Base-by-base conservation (phyloP, 2,329 filamentous ascomycete species). In the Coniochaeta prunicola region DNA sequence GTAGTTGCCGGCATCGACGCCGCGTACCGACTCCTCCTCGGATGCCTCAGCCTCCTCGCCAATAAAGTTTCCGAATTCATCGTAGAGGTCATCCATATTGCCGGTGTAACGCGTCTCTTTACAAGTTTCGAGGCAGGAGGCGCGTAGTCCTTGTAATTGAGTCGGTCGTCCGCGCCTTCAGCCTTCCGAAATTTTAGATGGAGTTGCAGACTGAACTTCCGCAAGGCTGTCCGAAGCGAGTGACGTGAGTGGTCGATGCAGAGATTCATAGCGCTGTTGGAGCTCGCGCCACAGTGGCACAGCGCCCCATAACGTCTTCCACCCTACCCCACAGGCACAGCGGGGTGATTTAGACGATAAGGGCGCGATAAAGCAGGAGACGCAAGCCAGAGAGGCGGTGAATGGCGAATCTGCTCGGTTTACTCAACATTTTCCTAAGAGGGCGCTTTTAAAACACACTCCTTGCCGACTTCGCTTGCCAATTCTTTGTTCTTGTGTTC, bases 41-140 rank as follows among this genome's bases (percentile, higher is more conserved):
- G 91, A 94, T 73, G 89, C 89, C 72, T 87, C 83, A 66, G 77
- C 88, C 69, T 91, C 91, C 75, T 97, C 94, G 70, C 94, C 94
- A 45, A 68, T 68, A 42, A 68, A 68, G 65, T 68, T 68, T 59
- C 67, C 67, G 45, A 68, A 68, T 59, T 68, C 67, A 60, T 68
- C 67, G 53, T 68, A 68, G 21, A 68, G 57, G 63, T 68, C 67
- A 60, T 68, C 66, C 66, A 68, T 68, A 53, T 40, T 64, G 60
- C 61, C 59, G 54, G 60, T 40, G 28, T 15, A 24, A 28, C 48
- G 50, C 40, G 57, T 38, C 36, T 33, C 38, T 45, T 33, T 3
- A 30, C 26, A n/a, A 10, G 6, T 58, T 15, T 38, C 2, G 40
- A 17, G 30, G 17, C 19, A 17, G 30, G 13, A 30, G 45, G 45